A percentile compares a stretch with the other conserved stretches of the same genome.
Evolutionary conservation across 164 flowering plant genomes (phyloP).

Genomic region (Kingdonia uniflora): DNA sequence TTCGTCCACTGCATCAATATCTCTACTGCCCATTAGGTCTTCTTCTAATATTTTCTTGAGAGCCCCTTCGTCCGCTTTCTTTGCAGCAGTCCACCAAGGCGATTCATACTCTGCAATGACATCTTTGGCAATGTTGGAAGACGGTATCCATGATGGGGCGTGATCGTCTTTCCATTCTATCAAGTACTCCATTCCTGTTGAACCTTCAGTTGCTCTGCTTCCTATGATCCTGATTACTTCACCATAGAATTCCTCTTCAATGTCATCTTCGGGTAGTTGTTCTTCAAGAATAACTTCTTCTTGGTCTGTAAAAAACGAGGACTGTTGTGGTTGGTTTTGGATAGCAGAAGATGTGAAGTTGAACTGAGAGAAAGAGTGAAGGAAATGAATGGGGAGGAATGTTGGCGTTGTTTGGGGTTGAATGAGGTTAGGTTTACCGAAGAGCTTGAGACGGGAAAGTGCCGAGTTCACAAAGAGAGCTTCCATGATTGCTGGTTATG

Average conservation of each 20-base stretch:
- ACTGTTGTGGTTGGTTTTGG: conserved; percentile 6
- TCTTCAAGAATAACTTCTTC: conserved; percentile 2
- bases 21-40: conserved; percentile 27
- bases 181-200: conserved; percentile 70
- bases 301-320: conserved; percentile 9
- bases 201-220: conserved; percentile 42
- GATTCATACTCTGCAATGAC: conserved; percentile 83
- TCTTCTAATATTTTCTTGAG: conserved; percentile 21
- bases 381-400: conserved; percentile 8
- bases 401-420: conserved; percentile 10
- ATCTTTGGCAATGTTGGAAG: conserved; percentile 60
- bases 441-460: conserved; percentile 41
- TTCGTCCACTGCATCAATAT: conserved; percentile 68
- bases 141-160: conserved; percentile 81
- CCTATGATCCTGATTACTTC: conserved; percentile 77
- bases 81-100: conserved; percentile 97
- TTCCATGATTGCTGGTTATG: conserved; percentile 20
- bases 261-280: no score
- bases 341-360: conserved; percentile 9
- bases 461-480: conserved; percentile 37
- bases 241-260: conserved; percentile 47
- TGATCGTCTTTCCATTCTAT: conserved; percentile 93
- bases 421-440: conserved; percentile 10
- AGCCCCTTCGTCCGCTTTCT: conserved; percentile 68
- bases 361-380: conserved; percentile 8